Base-by-base conservation (phyloP, 2,329 filamentous ascomycete species). In the Arthrobotrys megalospora region DNA sequence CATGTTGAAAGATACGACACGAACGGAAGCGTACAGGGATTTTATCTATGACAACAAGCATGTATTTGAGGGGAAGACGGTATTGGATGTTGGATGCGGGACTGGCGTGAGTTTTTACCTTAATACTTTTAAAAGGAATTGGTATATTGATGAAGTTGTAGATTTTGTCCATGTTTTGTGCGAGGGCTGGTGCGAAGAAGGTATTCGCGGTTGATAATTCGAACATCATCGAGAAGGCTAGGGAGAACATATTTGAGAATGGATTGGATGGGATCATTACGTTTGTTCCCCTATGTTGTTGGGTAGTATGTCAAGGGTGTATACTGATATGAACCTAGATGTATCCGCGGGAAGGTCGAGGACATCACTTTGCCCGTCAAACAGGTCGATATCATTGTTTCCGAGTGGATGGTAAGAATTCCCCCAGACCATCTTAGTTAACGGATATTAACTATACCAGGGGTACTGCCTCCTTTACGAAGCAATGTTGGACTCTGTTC, bases 171-270 rank as follows among this genome's bases (percentile, higher is more conserved):
- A 94, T 98, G 90, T 97, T 98, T 86, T 96, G 93, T 83, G 94
- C 94, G 68, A 92, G 91, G 84, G 95, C 94, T 14, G 95, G 94
- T 45, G 95, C 95, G 6, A 90, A 91, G 82, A 90, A 90, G 81
- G 94, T 98, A 68, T 91, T 96, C 83, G 93, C 94, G 3, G 94
- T 98, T 7, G 94, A 98, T 85, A 96, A 96, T 83, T 96, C 93
- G 2, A 91, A 91, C 81, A 97, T 98, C 83, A 93, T 97, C 82
- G 87, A 92, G 82, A 94, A 94, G 83, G 94, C 94, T 3, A 90
- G 90, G 47, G 91, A 95, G 83, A 97, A 96, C 82, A 88, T 97
- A 43, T 93, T 91, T 84, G 89, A 90, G 83, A 97, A 97, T 83
- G 90, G 90, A 0, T 89, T 97, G 43, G 88, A 89, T 28, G 87